These are phyloP conservation scores for Hypoxylon sp. DNA, from an alignment of 2,329 filamentous ascomycete species.

Conservation along the genomic window DNA sequence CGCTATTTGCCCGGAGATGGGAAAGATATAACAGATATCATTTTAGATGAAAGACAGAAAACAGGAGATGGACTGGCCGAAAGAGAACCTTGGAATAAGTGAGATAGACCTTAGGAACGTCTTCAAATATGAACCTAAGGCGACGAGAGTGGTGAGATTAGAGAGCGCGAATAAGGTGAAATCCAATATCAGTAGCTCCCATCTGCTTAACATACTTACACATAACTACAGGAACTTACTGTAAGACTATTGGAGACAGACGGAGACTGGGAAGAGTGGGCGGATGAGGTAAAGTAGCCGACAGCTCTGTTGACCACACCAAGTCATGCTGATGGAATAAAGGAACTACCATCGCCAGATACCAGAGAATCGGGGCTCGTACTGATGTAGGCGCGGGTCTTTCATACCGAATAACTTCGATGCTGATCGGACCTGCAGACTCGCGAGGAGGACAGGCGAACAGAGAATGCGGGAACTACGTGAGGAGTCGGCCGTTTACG, in stretches of 20 bases:
- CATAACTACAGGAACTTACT: neutral
- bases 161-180: slow-evolving; percentile 6
- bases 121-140: slow-evolving; percentile 29
- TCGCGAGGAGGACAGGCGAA: slow-evolving; percentile 16
- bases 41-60: neutral
- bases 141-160: slow-evolving; percentile 18
- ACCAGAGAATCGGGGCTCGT: slow-evolving; percentile 1
- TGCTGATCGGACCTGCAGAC: neutral
- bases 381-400: slow-evolving; percentile 15
- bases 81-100: slow-evolving; percentile 23
- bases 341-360: slow-evolving; percentile 7
- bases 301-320: neutral
- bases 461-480: neutral
- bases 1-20: neutral
- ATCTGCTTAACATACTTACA: neutral
- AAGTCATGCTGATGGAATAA: neutral
- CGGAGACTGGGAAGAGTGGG: slow-evolving; percentile 25
- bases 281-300: slow-evolving; percentile 9
- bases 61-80: slow-evolving; percentile 33
- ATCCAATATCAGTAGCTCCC: neutral
- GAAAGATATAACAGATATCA: neutral
- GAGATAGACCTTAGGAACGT: slow-evolving; percentile 20
- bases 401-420: neutral
- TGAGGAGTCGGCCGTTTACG: neutral
- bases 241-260: slow-evolving; percentile 4